Conservation (phyloP, 192 early-diverging fungal species). For the Entrophospora sp. region DNA sequence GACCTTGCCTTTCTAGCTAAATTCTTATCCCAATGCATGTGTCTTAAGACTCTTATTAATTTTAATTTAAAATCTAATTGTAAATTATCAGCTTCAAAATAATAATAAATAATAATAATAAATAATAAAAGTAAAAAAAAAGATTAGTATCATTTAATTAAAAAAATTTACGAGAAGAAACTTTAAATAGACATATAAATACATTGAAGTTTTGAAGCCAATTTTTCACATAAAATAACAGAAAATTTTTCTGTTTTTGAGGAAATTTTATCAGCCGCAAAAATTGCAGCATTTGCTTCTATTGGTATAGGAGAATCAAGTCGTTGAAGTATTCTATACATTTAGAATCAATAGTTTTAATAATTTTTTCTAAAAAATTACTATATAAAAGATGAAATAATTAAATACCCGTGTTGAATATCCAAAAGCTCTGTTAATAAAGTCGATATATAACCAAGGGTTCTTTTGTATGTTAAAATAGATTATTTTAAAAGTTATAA, state of each 20-base stretch:
- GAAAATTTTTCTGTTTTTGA: slow-evolving; percentile 6
- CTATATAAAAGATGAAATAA: neutral
- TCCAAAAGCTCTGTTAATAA: slow-evolving; percentile 10
- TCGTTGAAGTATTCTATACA: slow-evolving; percentile 12
- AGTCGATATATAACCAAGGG: slow-evolving; percentile 9
- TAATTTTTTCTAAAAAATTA: neutral
- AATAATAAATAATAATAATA: neutral
- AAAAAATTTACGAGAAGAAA: neutral
- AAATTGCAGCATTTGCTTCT: slow-evolving; percentile 13
- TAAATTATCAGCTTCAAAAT: neutral
- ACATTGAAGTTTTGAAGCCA: neutral
- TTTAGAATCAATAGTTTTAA: neutral
- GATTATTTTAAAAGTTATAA: neutral
- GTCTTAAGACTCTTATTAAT: slow-evolving; percentile 6
- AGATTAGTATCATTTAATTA: neutral
- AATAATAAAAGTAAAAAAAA: neutral
- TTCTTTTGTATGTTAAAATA: neutral
- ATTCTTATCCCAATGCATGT: slow-evolving; percentile 13
- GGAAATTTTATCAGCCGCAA: slow-evolving; percentile 13
- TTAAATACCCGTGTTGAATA: slow-evolving; percentile 12
- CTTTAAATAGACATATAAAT: neutral
- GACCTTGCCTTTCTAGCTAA: slow-evolving; percentile 6
- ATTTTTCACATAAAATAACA: neutral
- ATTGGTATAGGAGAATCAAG: slow-evolving; percentile 4
- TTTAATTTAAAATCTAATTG: neutral